Base-by-base conservation (phyloP, 176 grass and related monocot genomes). In the Avena insularis region DNA sequence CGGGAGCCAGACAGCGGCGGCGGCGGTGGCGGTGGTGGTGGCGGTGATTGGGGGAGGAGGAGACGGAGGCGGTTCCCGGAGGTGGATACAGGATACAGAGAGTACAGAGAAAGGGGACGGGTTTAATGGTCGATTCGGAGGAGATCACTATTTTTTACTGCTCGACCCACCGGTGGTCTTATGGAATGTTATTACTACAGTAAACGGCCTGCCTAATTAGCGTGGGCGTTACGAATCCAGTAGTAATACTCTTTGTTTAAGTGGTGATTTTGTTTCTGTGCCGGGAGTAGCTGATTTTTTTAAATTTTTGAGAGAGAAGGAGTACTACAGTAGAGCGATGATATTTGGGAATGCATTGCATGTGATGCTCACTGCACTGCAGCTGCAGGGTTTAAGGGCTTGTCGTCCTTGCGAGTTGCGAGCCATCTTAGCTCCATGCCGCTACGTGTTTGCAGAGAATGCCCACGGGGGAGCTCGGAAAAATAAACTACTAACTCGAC, bases 301-400 rank as follows among this genome's bases (percentile, higher is more conserved):
- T 1, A 5, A 14, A 29, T 0, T 72, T 23, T 5, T 47, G 19
- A 72, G 19, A 12, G 45, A 8, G 0, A 8, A 48, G 40, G 21
- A 45, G 75, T 78, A 15, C 58, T 78, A 15, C 58, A 61, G n/a
- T 47, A 71, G 19, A 5, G 4, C 10, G 60, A 21, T 78, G n/a
- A 75, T 78, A 88, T 83, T 60, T 49, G 74, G 54, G 64, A 71
- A 88, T 53, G 81, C 74, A 14, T 9, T 51, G 31, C 81, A 1
- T 36, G 64, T 88, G 81, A 65, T 53, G 51, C 68, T 19, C 15
- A 43, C 54, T 60, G 16, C 33, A 33, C 54, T 60, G 16, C 33
- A 36, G 25, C 8, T 83, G 36, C 46, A 66, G 31, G n/a, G 31
- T 65, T 68, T 31, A 8, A 33, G 62, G 17, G 38, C 20, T 40